Evolutionary conservation across 208 protist species (phyloP).

Genomic region (Trypanosoma avium): DNA sequence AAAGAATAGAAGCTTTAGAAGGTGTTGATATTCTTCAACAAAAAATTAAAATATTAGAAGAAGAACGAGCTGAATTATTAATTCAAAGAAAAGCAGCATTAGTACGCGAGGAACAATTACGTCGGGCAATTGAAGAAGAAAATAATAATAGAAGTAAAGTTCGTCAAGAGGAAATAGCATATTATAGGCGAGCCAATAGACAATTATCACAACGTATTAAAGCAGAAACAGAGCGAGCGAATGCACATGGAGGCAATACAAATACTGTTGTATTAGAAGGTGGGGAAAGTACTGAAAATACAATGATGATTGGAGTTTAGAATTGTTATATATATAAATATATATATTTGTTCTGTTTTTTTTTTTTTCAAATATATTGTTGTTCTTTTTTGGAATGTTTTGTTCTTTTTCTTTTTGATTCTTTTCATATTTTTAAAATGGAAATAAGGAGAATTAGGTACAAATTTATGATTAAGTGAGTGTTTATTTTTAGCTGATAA

Average conservation of each 20-base stretch:
- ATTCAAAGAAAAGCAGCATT: conserved; percentile 33
- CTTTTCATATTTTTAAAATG: neutral
- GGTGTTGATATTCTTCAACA: neutral
- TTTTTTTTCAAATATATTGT: neutral
- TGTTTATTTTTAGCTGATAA: too few relatives aligned
- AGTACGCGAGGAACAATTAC: conserved; percentile 29
- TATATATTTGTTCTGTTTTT: neutral
- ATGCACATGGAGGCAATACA: conserved; percentile 16
- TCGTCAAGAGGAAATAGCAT: conserved; percentile 94
- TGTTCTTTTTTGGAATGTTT: neutral
- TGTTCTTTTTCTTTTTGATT: neutral
- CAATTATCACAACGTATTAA: conserved; percentile 93
- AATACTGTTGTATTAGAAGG: neutral
- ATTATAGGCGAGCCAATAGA: conserved; percentile 94
- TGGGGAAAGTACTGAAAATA: neutral
- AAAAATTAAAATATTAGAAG: conserved; percentile 25
- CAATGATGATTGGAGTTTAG: neutral
- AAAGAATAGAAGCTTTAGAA: conserved; percentile 11
- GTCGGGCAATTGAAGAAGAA: conserved; percentile 40
- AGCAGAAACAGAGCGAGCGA: conserved; percentile 74
- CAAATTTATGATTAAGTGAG: too few relatives aligned
- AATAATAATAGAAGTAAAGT: conserved; percentile 62
- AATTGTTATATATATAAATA: neutral
- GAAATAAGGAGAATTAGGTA: neutral
- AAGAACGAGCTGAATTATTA: conserved; percentile 36